Conservation (phyloP, 805 yeast genomes). For the Kazachstania taianensis region DNA sequence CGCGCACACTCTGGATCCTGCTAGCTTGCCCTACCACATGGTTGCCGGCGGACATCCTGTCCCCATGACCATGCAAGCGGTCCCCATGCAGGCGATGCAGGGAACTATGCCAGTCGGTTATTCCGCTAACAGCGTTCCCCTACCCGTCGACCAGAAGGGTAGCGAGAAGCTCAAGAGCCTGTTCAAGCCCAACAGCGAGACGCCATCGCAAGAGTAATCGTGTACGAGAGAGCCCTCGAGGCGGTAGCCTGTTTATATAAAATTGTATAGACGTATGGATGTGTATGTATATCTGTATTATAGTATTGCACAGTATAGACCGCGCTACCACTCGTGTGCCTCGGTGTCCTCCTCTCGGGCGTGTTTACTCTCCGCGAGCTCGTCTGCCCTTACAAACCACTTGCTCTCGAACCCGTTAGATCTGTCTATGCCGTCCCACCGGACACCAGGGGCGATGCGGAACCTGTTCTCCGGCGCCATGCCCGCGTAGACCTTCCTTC, state of each 20-base stretch:
- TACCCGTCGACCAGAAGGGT: constrained; percentile 9
- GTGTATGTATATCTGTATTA: background rate
- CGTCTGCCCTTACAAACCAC: constrained; percentile 39
- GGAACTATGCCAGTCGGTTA: no score
- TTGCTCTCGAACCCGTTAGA: constrained; percentile 76
- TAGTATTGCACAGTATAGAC: background rate
- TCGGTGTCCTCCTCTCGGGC: constrained; percentile 34
- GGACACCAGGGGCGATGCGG: constrained; percentile 61
- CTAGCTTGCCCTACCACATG: constrained; percentile 20
- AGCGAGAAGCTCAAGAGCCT: constrained; percentile 8
- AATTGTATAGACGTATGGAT: background rate
- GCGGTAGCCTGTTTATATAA: constrained; percentile 3
- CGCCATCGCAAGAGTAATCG: no score
- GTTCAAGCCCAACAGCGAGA: constrained; percentile 3
- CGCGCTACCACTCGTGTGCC: no score
- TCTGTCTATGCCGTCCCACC: constrained; percentile 91
- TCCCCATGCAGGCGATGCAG: no score
- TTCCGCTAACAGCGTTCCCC: background rate
- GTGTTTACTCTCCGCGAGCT: constrained; percentile 23
- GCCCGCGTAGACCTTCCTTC: constrained; percentile 43
- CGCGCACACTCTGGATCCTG: constrained; percentile 12
- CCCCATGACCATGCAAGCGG: constrained; percentile 1
- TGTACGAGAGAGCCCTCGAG: no score
- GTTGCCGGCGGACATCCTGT: constrained; percentile 7
- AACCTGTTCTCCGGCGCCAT: constrained; percentile 59